phyloP scores from a whole-genome alignment of 2,329 filamentous ascomycete genomes.

The Penicillium sp. region DNA sequence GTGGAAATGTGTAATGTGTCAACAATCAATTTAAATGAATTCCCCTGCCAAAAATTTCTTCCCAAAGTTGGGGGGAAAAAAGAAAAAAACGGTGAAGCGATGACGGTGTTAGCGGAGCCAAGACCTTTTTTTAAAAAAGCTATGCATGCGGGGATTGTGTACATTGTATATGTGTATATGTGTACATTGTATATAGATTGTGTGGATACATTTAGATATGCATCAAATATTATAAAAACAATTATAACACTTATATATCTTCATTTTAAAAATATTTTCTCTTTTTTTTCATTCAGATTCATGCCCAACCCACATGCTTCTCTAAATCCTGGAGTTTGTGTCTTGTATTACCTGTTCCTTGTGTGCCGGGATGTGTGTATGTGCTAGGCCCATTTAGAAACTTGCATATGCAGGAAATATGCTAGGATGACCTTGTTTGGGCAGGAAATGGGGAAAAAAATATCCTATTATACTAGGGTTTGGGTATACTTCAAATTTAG shows the following conservation, averaged over 20 bases:
- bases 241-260: neutral
- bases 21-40: neutral
- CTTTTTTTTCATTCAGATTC: neutral
- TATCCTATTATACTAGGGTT: neutral
- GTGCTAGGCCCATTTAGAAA: neutral
- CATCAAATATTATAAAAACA: neutral
- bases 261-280: neutral
- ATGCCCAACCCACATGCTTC: neutral
- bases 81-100: constrained; percentile 29
- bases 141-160: constrained; percentile 22
- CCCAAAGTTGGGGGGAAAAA: constrained; percentile 9
- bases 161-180: neutral
- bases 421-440: neutral
- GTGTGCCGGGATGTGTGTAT: neutral
- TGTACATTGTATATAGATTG: constrained; percentile 7
- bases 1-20: neutral
- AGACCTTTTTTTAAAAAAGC: constrained; percentile 15
- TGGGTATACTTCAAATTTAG: neutral
- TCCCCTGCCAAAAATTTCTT: neutral
- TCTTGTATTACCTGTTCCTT: constrained; percentile 8
- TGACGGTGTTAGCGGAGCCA: constrained; percentile 20
- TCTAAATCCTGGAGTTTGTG: neutral
- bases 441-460: neutral
- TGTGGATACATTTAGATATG: neutral
- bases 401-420: constrained; percentile 11